A percentile compares a stretch with the other conserved stretches of the same genome.
Conservation (phyloP, 129 eudicot species). For the Rutidosis leptorrhynchoides region DNA sequence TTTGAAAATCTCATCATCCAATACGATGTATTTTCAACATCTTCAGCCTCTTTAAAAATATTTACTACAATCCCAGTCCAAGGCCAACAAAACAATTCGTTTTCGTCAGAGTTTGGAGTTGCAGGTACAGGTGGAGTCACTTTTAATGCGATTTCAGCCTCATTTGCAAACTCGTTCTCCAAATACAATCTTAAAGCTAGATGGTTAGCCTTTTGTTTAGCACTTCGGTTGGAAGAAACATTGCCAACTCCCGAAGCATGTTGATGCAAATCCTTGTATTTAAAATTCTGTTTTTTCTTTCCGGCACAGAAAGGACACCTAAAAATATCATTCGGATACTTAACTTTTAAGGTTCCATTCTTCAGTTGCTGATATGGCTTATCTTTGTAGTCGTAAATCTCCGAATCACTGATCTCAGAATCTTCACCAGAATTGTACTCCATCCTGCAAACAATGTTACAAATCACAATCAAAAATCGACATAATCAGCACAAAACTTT, state of each 20-base stretch:
- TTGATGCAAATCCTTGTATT: constrained; percentile 75
- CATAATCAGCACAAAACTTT: neutral
- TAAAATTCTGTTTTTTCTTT: constrained; percentile 84
- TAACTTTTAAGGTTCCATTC: constrained; percentile 57
- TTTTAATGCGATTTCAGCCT: constrained; percentile 39
- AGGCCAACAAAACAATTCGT: constrained; percentile 63
- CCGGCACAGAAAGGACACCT: constrained; percentile 98
- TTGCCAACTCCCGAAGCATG: constrained; percentile 85
- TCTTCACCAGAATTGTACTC: constrained; percentile 69
- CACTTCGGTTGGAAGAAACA: constrained; percentile 76
- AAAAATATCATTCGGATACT: constrained; percentile 58
- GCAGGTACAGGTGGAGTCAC: constrained; percentile 34
- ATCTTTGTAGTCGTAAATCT: constrained; percentile 57
- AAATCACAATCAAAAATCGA: neutral
- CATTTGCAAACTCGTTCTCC: constrained; percentile 55
- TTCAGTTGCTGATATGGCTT: constrained; percentile 66
- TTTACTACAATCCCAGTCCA: constrained; percentile 88
- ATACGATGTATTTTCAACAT: constrained; percentile 29
- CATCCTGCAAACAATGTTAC: constrained; percentile 32
- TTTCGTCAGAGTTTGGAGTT: constrained; percentile 36
- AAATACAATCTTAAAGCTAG: constrained; percentile 67
- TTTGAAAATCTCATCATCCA: constrained; percentile 57
- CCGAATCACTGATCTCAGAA: constrained; percentile 93
- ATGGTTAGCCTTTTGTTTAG: constrained; percentile 84
- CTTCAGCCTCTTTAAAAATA: constrained; percentile 35